Base-by-base conservation (phyloP, 108 stramenopile species). In the Cyclotella sp. region DNA sequence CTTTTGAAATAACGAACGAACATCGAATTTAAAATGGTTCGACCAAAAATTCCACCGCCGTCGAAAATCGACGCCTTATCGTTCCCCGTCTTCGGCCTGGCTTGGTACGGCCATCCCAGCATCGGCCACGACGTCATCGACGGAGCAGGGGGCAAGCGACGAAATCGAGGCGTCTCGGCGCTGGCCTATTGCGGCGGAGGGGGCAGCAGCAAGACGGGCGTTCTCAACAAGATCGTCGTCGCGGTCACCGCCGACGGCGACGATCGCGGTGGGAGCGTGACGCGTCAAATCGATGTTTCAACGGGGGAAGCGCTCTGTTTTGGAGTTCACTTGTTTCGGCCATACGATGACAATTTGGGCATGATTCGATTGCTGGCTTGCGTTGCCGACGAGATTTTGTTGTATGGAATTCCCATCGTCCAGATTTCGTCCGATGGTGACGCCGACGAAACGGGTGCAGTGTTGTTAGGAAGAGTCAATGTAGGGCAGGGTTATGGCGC, bases 171-270 rank as follows among this genome's bases (percentile, higher is more conserved):
- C 10, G 63, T 67, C 8, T 85, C 85, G 26, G 75, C 89, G 63
- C 40, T 89, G 11, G 88, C 92, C 41, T 89, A 86, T 69, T 88
- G 86, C 57, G 90, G 90, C 45, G 92, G 92, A 22, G 92, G 92
- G 60, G 90, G 92, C 29, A 74, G 77, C 49, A 87, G 90, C 63
- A 84, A 86, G 61, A 89, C 92, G 21, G 92, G 92, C 14, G 88
- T 93, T 3, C 66, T 78, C 51, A 93, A 93, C 46, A 79, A 71
- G 22, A 66, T 89, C 18, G 68, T 59, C 63, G 73, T 87, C 26
- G 34, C 53, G 22, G 73, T 86, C 46, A 72, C 77, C 47, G 67
- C 72, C 29, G 46, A 76, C n/a, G 70, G 19, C 29, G 46, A 76
- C n/a, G 70, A 21, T 18, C 18, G 4, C 34, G 45, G 44, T 4